Percentiles rank a stretch among this genome's conserved stretches.
phyloP scores from a whole-genome alignment of 1,284 basidiomycete genomes.

The Crocinoboletus sp. region DNA sequence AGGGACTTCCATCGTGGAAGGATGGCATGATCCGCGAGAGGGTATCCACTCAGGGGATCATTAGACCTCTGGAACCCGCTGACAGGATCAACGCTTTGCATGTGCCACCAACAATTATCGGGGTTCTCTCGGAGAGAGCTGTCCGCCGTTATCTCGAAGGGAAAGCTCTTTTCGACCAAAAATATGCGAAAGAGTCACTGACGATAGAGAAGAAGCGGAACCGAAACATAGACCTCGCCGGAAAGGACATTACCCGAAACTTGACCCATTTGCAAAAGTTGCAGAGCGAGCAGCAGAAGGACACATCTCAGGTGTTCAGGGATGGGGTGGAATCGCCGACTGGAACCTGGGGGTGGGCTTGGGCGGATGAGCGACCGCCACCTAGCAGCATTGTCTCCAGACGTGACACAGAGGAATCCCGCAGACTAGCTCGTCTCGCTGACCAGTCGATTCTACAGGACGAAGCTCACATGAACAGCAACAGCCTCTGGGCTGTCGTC shows the following conservation, averaged over 20 bases:
- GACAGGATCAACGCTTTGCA: constrained; percentile 62
- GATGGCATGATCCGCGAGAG: constrained; percentile 80
- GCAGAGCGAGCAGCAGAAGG: constrained; percentile 22
- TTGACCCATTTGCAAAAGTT: constrained; percentile 42
- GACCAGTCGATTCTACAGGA: constrained; percentile 58
- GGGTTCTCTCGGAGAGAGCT: constrained; percentile 61
- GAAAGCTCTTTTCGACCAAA: constrained; percentile 52
- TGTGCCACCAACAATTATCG: constrained; percentile 61
- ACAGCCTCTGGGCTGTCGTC: constrained; percentile 65
- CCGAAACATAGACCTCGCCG: constrained; percentile 56
- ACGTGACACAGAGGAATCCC: constrained; percentile 71
- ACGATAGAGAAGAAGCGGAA: constrained; percentile 57
- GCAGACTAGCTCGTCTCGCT: constrained; percentile 62
- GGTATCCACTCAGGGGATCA: constrained; percentile 71
- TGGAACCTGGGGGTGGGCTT: constrained; percentile 66
- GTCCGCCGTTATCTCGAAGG: constrained; percentile 63
- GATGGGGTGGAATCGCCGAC: constrained; percentile 45
- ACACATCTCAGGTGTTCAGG: constrained; percentile 40
- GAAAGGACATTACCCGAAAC: constrained; percentile 49
- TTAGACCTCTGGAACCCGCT: constrained; percentile 75
- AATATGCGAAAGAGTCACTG: constrained; percentile 53
- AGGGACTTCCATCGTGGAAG: constrained; percentile 38
- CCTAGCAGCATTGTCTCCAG: constrained; percentile 78
- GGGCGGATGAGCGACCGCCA: constrained; percentile 74
- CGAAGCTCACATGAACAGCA: constrained; percentile 54